phyloP scores from a whole-genome alignment of 2,329 filamentous ascomycete species.

The Nigrospora oryzae region DNA sequence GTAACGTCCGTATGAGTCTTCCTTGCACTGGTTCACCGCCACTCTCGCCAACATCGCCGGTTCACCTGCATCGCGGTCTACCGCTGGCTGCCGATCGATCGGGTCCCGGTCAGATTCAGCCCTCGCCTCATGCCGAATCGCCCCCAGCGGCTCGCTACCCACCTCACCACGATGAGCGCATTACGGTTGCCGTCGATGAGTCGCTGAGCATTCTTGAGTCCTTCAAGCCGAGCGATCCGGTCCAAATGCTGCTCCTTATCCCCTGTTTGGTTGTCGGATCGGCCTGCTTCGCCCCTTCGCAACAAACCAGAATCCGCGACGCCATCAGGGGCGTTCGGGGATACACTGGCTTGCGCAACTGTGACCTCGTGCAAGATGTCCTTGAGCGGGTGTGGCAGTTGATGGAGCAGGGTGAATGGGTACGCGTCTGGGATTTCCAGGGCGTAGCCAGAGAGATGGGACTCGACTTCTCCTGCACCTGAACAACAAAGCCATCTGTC shows the following conservation, averaged over 20 bases:
- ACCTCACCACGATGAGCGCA: slow-evolving; percentile 38
- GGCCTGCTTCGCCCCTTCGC: slow-evolving; percentile 43
- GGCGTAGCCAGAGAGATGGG: slow-evolving; percentile 41
- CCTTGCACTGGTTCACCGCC: slow-evolving; percentile 6
- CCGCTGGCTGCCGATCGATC: slow-evolving; percentile 11
- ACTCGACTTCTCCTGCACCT: slow-evolving; percentile 46
- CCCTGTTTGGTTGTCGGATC: slow-evolving; percentile 54
- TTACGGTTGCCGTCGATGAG: slow-evolving; percentile 47
- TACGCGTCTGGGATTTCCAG: slow-evolving; percentile 57
- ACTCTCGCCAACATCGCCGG: slow-evolving; percentile 9
- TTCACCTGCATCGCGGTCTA: slow-evolving; percentile 7
- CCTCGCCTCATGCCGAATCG: slow-evolving; percentile 23
- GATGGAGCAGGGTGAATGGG: slow-evolving; percentile 50
- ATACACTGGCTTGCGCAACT: slow-evolving; percentile 53
- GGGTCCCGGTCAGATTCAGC: slow-evolving; percentile 10
- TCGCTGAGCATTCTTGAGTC: slow-evolving; percentile 45
- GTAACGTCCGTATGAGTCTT: background rate
- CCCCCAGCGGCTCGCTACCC: slow-evolving; percentile 39
- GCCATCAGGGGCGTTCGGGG: slow-evolving; percentile 42
- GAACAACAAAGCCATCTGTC: background rate
- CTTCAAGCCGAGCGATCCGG: slow-evolving; percentile 48
- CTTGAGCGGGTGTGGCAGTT: slow-evolving; percentile 51
- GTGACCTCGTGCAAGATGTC: slow-evolving; percentile 42
- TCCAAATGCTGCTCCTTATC: slow-evolving; percentile 50
- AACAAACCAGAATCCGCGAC: slow-evolving; percentile 42